A percentile compares a stretch with the other conserved stretches of the same genome.
phyloP scores from a whole-genome alignment of 495 filamentous ascomycete species.

The Ramalina peruviana region DNA sequence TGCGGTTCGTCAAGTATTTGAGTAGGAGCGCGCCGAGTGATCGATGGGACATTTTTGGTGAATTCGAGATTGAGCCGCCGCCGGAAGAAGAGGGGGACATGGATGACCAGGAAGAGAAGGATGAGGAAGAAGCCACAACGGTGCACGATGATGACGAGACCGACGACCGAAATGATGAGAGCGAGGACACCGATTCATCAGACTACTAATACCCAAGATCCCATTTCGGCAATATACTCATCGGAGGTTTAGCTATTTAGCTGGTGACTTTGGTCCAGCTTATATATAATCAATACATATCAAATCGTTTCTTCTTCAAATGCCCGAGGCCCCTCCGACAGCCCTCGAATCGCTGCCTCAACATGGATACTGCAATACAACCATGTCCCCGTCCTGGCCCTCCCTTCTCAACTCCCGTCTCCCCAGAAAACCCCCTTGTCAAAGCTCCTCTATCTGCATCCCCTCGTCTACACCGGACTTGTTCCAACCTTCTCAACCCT shows the following conservation, averaged over 20 bases:
- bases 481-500: not conserved
- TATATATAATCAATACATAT: no score
- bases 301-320: no score
- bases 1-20: conserved; percentile 95
- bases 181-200: not conserved
- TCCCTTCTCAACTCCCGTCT: no score
- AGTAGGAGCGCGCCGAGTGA: conserved; percentile 69
- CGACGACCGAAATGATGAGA: not conserved
- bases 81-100: conserved; percentile 23
- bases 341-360: no score
- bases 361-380: no score
- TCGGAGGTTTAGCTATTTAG: no score
- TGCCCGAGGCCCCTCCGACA: no score
- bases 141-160: not conserved
- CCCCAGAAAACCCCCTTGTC: no score
- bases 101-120: conserved; percentile 25
- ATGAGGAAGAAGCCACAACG: conserved; percentile 15
- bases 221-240: no score
- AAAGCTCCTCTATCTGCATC: not conserved
- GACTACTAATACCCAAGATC: not conserved
- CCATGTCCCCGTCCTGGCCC: no score
- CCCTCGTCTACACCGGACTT: not conserved
- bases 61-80: conserved; percentile 29
- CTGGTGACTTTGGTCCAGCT: no score
- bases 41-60: conserved; percentile 79